Evolutionary conservation across 2,329 filamentous ascomycete species (phyloP), one percentile per base, ranked within the genome.

Genomic region (Fusarium equiseti): DNA sequence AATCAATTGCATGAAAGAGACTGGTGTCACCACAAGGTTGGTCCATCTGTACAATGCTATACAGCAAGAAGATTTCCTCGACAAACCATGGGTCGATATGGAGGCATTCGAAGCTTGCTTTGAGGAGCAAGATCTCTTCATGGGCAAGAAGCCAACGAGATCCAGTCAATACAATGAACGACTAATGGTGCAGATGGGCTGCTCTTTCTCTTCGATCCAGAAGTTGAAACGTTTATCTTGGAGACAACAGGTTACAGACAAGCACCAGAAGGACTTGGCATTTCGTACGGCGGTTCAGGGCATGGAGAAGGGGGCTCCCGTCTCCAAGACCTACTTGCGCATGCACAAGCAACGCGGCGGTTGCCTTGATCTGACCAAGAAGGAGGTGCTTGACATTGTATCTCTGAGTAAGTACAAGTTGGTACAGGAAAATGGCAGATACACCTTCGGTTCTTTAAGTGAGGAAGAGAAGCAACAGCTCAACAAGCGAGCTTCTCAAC

Each of bases 1-100:
- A n/a, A 27, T 46, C 3, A n/a, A 18, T 3, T 46, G 44, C 16
- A 15, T 46, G 44, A 46, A 27, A 5, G 4, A n/a, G 7, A 20
- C 9, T 5, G 52, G 27, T 3, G 8, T 42, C 6, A 10, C 56
- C 4, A 53, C 42, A 12, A 13, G 6, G 2, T n/a, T 62, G 10
- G 20, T 13, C 8, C 63, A 66, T 10, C 22, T 63, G 1, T 40
- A 59, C n/a, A 63, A 65, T 16, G 31, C 58, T 4, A 9, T 63
- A 5, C 6, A 29, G 12, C 26, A 63, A 13, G 44, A 46, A 12
- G 44, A 24, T 8, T 22, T 5, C 1, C 20, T 60, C 2, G 24
- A 48, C 8, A 15, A 7, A 2, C 11, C n/a, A 1, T 63, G 48
- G 55, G 5, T 11, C 5, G 40, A 53, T 7, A 60, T 53, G 55